Percentiles rank a stretch among this genome's conserved stretches.
These are phyloP conservation scores for Dichotomocladium elegans DNA, from an alignment of 371 early-diverging fungal species.

Conservation along the genomic window DNA sequence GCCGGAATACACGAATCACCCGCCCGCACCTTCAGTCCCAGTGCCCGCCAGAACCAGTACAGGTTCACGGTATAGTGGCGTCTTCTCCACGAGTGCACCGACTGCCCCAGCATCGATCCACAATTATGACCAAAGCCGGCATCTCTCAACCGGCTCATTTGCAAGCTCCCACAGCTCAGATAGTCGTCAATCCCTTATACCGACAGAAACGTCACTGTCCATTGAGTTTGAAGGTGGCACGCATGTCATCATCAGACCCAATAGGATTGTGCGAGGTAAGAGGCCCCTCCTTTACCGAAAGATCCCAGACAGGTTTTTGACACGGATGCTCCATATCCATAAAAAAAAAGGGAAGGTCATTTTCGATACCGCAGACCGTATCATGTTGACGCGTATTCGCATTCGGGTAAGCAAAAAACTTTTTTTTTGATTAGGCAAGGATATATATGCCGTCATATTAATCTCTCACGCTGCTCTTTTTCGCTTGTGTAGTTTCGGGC, in stretches of 20 bases:
- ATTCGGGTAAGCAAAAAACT: conserved; percentile 25
- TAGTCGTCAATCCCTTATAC: neutral
- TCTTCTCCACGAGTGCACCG: conserved; percentile 3
- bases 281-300: too few species aligned
- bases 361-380: conserved; percentile 25
- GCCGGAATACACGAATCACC: conserved; percentile 12
- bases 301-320: too few species aligned
- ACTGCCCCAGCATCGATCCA: neutral
- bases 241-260: conserved; percentile 45
- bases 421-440: neutral
- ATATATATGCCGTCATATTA: neutral
- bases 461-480: neutral
- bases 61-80: too few species aligned
- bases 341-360: conserved; percentile 22
- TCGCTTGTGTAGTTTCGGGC: conserved; percentile 33
- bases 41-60: neutral
- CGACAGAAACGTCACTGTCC: conserved; percentile 1
- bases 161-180: neutral
- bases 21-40: neutral
- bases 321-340: too few species aligned
- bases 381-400: conserved; percentile 38
- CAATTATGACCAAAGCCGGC: neutral
- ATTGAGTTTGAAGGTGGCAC: conserved; percentile 48
- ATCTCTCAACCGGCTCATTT: neutral
- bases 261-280: conserved; percentile 39